Evolutionary conservation across 345 rosid species (phyloP).

Genomic region (Hirschfeldia incana): DNA sequence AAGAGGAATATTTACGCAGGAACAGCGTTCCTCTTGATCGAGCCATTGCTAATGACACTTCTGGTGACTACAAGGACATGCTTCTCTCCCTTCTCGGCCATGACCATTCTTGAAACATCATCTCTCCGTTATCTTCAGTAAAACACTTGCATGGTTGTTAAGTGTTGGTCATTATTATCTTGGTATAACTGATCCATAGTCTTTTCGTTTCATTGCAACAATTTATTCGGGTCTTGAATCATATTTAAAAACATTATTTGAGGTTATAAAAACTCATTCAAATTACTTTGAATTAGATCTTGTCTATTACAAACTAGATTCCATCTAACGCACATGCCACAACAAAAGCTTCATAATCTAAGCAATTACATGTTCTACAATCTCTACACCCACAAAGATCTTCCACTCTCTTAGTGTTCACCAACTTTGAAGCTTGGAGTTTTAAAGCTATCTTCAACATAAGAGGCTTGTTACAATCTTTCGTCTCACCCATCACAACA

Average conservation of each 20-base stretch:
- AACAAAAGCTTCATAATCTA: conserved; percentile 41
- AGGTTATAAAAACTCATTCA: not conserved
- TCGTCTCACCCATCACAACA: conserved; percentile 26
- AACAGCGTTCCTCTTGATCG: conserved; percentile 74
- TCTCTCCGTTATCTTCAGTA: not conserved
- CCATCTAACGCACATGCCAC: conserved; percentile 33
- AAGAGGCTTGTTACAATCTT: conserved; percentile 32
- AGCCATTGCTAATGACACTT: conserved; percentile 68
- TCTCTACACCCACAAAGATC: conserved; percentile 32
- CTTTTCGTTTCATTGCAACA: not conserved
- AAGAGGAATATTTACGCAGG: conserved; percentile 75
- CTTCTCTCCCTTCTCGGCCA: conserved; percentile 73
- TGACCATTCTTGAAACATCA: conserved; percentile 47
- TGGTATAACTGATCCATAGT: not conserved
- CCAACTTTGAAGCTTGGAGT: conserved; percentile 18
- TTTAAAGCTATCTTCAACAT: conserved; percentile 35
- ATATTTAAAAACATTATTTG: not conserved
- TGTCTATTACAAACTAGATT: conserved; percentile 19
- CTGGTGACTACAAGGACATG: conserved; percentile 80
- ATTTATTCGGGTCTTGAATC: not conserved
- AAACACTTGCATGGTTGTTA: not conserved
- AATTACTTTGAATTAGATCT: not conserved
- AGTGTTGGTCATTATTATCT: not conserved
- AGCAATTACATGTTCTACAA: conserved; percentile 17
- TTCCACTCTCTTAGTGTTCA: conserved; percentile 23